phyloP scores from a whole-genome alignment of 2,329 filamentous ascomycete genomes.

The Pyrenophora teres region DNA sequence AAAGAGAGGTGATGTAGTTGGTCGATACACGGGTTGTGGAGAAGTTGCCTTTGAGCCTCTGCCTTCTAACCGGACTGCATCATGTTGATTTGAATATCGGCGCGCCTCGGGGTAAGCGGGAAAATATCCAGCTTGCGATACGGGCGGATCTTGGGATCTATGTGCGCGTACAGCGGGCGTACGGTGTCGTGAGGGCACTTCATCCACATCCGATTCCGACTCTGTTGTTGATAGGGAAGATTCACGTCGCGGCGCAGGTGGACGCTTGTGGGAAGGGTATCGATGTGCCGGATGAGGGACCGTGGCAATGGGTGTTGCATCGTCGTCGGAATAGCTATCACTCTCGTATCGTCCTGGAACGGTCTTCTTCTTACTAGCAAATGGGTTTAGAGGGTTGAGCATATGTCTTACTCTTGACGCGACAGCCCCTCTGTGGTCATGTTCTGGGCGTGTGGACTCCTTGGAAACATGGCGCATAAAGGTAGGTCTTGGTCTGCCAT shows the following conservation, averaged over 20 bases:
- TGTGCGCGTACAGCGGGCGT: constrained; percentile 47
- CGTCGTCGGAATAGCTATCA: constrained; percentile 37
- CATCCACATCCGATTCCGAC: constrained; percentile 37
- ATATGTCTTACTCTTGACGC: constrained; percentile 42
- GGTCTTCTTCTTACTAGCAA: constrained; percentile 28
- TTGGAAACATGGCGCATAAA: constrained; percentile 50
- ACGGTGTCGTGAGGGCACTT: constrained; percentile 29
- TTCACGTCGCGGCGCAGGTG: constrained; percentile 40
- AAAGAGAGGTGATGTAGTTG: constrained; percentile 53
- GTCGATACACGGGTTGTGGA: constrained; percentile 47
- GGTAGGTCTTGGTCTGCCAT: constrained; percentile 50
- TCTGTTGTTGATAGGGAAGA: constrained; percentile 41
- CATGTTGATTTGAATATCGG: constrained; percentile 34
- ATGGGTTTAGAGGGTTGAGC: constrained; percentile 38
- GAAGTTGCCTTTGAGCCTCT: constrained; percentile 24
- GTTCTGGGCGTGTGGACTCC: constrained; percentile 30
- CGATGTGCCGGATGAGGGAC: constrained; percentile 26
- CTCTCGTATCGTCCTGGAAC: constrained; percentile 35
- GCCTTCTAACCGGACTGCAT: constrained; percentile 20
- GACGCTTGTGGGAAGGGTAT: constrained; percentile 38
- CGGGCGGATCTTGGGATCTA: constrained; percentile 50
- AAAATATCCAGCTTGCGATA: constrained; percentile 47
- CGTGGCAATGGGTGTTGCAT: constrained; percentile 36
- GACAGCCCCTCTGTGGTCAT: constrained; percentile 36
- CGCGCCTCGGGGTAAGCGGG: constrained; percentile 39